Evolutionary conservation across 2,329 filamentous ascomycete species (phyloP), one percentile per base, ranked within the genome.

Genomic region (Chaetomium sp.): DNA sequence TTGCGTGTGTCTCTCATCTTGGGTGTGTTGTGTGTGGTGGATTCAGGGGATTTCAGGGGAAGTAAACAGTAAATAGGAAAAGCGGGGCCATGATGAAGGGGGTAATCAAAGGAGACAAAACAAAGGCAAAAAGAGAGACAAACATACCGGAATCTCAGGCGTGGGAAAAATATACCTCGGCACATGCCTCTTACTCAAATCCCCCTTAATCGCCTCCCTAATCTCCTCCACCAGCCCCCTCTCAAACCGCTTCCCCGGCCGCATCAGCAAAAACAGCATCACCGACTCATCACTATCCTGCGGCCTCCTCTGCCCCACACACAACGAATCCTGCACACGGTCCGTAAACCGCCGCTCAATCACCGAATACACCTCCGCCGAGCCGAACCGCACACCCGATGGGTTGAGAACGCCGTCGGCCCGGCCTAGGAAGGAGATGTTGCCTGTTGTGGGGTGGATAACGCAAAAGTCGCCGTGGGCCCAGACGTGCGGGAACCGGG

Each of bases 361-460:
- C 1, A 91, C 86, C 10, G 79, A 79, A 69, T 94, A 95, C 37
- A 94, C 87, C 69, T 94, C 89, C 0, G 87, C 84, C 4, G 83
- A 87, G 0, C 89, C 89, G 64, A 94, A 95, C 0, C 89, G 78
- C 9, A 94, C 84, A 0, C 89, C 89, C 6, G 80, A 84, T 0
- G 89, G 89, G 66, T 94, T 94, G 51, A 94, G 72, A 2, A 94
- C 88, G 10, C 88, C 89, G 65, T 94, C 89, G 2, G 83, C 86
- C 1, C 88, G 78, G 1, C 87, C 87, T 0, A 89, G 77, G 62
- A 91, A 85, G 10, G 80, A 68, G 5, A 90, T 68, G 46, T 82
- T 79, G 6, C 82, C 79, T 1, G 88, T 91, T 4, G 71, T 61
- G 0, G 88, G 87, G 65, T 92, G 83, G 11, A 88, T 73, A 38